Evolutionary conservation across 2,329 filamentous ascomycete genomes (phyloP).

Genomic region (Lasiodiplodia theobromae): DNA sequence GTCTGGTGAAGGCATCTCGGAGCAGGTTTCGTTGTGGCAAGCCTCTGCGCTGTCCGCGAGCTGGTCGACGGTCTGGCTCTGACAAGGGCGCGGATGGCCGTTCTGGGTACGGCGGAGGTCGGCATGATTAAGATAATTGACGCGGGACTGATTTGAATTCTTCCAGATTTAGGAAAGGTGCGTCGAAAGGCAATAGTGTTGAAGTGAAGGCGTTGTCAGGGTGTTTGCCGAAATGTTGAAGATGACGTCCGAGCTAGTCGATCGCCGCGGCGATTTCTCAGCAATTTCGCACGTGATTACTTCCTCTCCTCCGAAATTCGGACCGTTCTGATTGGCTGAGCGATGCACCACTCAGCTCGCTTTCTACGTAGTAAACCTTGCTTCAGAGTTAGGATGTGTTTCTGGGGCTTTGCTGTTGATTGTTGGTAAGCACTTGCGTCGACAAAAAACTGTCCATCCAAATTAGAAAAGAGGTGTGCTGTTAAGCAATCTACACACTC

Average conservation of each 20-base stretch:
- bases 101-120: slow-evolving; percentile 39
- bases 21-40: slow-evolving; percentile 35
- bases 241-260: slow-evolving; percentile 14
- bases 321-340: slow-evolving; percentile 4
- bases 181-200: neutral
- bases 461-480: neutral
- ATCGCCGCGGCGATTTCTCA: slow-evolving; percentile 26
- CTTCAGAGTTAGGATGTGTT: neutral
- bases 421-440: neutral
- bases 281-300: slow-evolving; percentile 25
- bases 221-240: slow-evolving; percentile 9
- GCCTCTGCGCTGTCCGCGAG: slow-evolving; percentile 35
- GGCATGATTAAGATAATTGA: slow-evolving; percentile 37
- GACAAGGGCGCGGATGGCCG: slow-evolving; percentile 40
- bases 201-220: neutral
- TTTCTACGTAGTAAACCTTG: neutral
- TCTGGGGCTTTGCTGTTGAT: neutral
- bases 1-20: slow-evolving; percentile 46
- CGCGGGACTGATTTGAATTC: neutral
- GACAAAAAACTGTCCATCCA: neutral
- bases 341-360: neutral
- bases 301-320: slow-evolving; percentile 11
- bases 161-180: neutral
- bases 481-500: too few species aligned
- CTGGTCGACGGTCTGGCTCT: slow-evolving; percentile 37